A percentile compares a stretch with the other conserved stretches of the same genome.
Conservation (phyloP, 164 flowering plant species). For the Vitis rotundifolia region DNA sequence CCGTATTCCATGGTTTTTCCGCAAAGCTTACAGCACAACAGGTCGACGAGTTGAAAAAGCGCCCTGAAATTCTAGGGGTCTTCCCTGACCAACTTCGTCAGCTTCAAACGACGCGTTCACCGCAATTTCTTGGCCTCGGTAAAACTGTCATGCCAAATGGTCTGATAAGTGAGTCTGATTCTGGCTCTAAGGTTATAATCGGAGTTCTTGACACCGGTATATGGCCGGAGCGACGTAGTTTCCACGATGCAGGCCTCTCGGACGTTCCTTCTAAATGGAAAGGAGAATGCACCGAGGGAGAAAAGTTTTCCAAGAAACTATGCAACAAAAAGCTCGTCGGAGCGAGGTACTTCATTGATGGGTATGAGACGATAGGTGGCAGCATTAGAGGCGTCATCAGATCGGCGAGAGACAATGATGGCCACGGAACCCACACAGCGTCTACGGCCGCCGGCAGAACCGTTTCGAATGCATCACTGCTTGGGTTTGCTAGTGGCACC, state of each 20-base stretch:
- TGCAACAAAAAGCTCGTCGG: constrained; percentile 61
- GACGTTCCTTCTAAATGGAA: constrained; percentile 50
- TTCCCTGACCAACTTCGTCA: constrained; percentile 36
- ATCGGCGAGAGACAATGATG: constrained; percentile 39
- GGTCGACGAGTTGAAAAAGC: constrained; percentile 23
- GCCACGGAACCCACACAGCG: constrained; percentile 72
- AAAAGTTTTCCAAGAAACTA: constrained; percentile 22
- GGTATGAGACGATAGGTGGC: constrained; percentile 2
- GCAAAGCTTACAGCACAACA: constrained; percentile 34
- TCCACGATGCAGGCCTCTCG: constrained; percentile 41
- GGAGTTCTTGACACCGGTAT: constrained; percentile 28
- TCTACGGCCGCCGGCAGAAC: constrained; percentile 57
- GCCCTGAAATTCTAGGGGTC: constrained; percentile 29
- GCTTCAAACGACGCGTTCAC: constrained; percentile 50
- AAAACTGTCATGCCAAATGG: not conserved
- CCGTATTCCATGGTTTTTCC: constrained; percentile 58
- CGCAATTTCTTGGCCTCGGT: constrained; percentile 45
- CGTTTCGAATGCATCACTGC: constrained; percentile 29
- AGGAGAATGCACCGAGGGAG: constrained; percentile 45
- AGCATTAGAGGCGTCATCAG: constrained; percentile 8
- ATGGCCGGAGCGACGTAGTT: constrained; percentile 57
- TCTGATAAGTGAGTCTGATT: constrained; percentile 34
- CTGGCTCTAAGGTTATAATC: constrained; percentile 42
- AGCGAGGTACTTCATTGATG: constrained; percentile 36
- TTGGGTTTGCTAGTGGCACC: constrained; percentile 43